These are phyloP conservation scores for Crithidia sp. DNA, from an alignment of 208 protist species.

Conservation along the genomic window DNA sequence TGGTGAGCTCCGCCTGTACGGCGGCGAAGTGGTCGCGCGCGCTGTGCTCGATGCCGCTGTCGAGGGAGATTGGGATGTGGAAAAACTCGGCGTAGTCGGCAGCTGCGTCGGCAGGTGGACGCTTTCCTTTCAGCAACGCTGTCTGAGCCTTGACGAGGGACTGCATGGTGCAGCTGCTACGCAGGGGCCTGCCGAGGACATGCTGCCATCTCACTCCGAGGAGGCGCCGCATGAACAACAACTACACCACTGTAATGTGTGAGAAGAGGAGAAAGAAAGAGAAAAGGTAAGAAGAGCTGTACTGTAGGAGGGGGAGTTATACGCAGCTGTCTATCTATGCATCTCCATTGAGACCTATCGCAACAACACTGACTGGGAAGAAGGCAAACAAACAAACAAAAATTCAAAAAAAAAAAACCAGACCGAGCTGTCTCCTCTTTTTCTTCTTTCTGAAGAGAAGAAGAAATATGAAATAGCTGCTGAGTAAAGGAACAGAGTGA, in stretches of 20 bases:
- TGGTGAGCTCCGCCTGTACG: slow-evolving; percentile 23
- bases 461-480: background rate
- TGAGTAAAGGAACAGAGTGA: too few relatives aligned
- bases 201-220: slow-evolving; percentile 4
- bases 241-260: background rate
- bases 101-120: slow-evolving; percentile 29
- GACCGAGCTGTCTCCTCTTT: background rate
- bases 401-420: background rate
- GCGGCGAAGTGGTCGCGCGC: slow-evolving; percentile 41
- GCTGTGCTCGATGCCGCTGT: slow-evolving; percentile 29
- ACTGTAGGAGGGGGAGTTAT: too few relatives aligned
- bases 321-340: too few relatives aligned
- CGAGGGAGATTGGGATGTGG: slow-evolving; percentile 37
- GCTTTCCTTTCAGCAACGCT: slow-evolving; percentile 41
- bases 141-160: slow-evolving; percentile 52
- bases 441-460: background rate
- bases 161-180: slow-evolving; percentile 33
- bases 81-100: slow-evolving; percentile 60
- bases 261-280: background rate
- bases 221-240: slow-evolving; percentile 22
- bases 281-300: background rate
- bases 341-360: too few relatives aligned
- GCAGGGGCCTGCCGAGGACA: slow-evolving; percentile 5
- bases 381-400: background rate
- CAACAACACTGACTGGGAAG: too few relatives aligned